Base-by-base conservation (phyloP, 306 rosid species). In the Sphenostylis stenocarpa region DNA sequence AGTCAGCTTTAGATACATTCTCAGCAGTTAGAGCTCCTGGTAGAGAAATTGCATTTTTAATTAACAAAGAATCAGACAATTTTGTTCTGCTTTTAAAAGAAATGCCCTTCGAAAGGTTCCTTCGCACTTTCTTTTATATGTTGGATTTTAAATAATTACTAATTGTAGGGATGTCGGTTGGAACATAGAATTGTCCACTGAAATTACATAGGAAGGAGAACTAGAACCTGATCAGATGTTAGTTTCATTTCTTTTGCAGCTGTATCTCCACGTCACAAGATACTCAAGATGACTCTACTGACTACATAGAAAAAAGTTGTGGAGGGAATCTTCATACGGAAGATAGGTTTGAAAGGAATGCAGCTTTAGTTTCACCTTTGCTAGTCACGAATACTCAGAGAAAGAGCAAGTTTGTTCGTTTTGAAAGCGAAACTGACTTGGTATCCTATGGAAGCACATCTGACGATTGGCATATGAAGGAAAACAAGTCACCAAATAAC, bases 351-450 rank as follows among this genome's bases (percentile, higher is more conserved):
- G 88, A 84, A 73, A 78, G 64, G n/a, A 75, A 57, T 66, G 81
- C 61, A 73, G 82, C 83, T 64, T 79, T 73, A 26, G 76, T 44
- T 78, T 66, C 86, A 49, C 86, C 88, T 21, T 82, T 77, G 75
- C 67, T 60, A 67, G 87, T 79, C 64, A 82, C 90, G 51, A 82
- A 84, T n/a, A 56, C 84, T 44, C 87, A 81, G 70, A 62, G 73
- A 69, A 90, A 81, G 82, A 81, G 73, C 74, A 96, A 88, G 87
- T 88, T 96, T 20, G 97, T 95, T 9, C 96, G 86, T 33, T 95
- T 95, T 79, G 89, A 90, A 79, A 88, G 88, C 47, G 88, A 87
- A 29, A 26, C 61, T 8, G 87, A 85, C 76, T 67, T 77, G 67
- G 85, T 87, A 63, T 83, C 87, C 49, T 73, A 70, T 23, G 53